Base-by-base conservation (phyloP, 1,284 basidiomycete genomes). In the Malassezia vespertilionis region DNA sequence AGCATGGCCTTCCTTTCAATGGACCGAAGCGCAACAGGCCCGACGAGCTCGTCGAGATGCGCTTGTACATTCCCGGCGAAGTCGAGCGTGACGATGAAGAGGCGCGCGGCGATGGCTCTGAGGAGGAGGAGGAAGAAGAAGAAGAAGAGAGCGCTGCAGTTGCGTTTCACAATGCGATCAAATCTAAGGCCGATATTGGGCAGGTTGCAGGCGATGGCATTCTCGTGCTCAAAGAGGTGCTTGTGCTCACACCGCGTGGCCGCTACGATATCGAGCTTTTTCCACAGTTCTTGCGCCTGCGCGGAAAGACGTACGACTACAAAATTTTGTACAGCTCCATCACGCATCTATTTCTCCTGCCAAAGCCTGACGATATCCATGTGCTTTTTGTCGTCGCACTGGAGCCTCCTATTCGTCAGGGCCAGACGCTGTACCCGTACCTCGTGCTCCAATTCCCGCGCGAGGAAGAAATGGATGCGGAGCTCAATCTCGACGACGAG, bases 221-320 rank as follows among this genome's bases (percentile, higher is more conserved):
- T 38, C 79, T 96, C 63, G 86, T 87, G 65, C 95, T 99, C 66
- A 86, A 90, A 65, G 93, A 99, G 60, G 84, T 96, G 14, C 80
- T 93, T n/a, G 86, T 97, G 5, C 78, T 91, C 43, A 97, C 93
- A 0, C 93, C 93, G 18, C 80, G 76, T 73, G 91, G 91, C 46
- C 82, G 89, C 50, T 96, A 91, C 73, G 90, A 96, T 62, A 83
- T 97, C 72, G 93, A 97, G 74, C 90, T 97, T 82, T 96, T 88
- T 77, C 81, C 82, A 32, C 84, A 87, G 37, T 96, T 91, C 74
- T 73, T 99, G 63, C 82, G 93, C 33, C 75, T 97, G 24, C 83
- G 90, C 32, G 93, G 93, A 52, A 96, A 96, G 75, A 95, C 88
- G 2, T 97, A 97, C 74, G 93, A 99, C 74, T 97, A 99, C 78